Evolutionary conservation across 2,329 filamentous ascomycete species (phyloP).

Genomic region (Colletotrichum kahawae): DNA sequence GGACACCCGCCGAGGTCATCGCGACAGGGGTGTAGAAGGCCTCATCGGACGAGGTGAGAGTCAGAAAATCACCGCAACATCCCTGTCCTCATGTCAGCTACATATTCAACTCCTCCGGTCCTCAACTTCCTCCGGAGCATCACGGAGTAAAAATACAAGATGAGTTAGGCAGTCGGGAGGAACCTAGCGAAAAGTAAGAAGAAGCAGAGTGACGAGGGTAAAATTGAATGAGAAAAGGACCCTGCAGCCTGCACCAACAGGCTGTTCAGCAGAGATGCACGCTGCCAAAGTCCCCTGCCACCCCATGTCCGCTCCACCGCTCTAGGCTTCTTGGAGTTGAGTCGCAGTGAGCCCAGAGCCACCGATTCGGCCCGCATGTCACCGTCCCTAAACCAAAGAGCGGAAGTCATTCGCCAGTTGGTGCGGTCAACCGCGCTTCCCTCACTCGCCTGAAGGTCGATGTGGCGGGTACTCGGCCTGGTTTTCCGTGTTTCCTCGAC

Average conservation of each 20-base stretch:
- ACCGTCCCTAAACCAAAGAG: not conserved
- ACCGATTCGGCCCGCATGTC: conserved; percentile 11
- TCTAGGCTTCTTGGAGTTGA: not conserved
- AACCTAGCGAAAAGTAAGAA: not conserved
- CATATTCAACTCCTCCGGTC: not conserved
- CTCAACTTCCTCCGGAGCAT: not conserved
- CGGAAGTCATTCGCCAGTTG: not conserved
- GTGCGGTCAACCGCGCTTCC: not conserved
- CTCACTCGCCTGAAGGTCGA: not conserved
- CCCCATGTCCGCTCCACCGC: not conserved
- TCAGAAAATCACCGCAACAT: not conserved
- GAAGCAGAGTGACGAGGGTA: not conserved
- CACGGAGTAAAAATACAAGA: not conserved
- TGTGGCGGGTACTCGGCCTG: not conserved
- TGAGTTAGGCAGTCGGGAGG: not conserved
- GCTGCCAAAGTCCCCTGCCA: not conserved
- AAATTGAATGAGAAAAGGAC: not conserved
- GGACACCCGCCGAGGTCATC: not conserved
- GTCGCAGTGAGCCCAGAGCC: conserved; percentile 9
- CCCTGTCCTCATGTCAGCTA: not conserved
- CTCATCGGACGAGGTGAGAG: not conserved
- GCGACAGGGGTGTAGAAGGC: conserved; percentile 1
- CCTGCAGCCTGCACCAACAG: not conserved
- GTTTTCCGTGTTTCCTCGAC: not conserved
- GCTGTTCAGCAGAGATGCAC: not conserved